Evolutionary conservation across 352 stramenopile species (phyloP), one percentile per base, ranked within the genome.

Genomic region (Blastocystis sp.): DNA sequence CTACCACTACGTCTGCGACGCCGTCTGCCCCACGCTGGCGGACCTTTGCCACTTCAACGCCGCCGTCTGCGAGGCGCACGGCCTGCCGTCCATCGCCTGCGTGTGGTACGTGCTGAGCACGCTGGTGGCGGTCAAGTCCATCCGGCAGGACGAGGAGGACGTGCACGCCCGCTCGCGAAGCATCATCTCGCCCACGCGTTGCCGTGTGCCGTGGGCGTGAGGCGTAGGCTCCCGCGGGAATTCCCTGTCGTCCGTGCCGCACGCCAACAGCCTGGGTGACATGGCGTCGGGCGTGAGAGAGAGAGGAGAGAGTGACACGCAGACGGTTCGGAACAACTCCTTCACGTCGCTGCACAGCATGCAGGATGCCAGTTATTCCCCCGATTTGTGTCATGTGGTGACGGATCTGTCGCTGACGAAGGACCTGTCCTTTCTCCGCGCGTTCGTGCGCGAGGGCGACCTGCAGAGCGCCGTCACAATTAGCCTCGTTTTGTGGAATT

Each of bases 401-500:
- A 38, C 61, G 34, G 40, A 81, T 7, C n/a, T 81, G 10, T 43
- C 54, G 19, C 11, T 84, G 3, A 21, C 65, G 3, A 43, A 84
- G 48, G 74, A 84, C 43, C 34, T 84, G 34, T 62, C 34, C 9
- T 84, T 84, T 43, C 40, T 84, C n/a, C 74, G 45, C 21, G 45
- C 52, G 17, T 63, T 84, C n/a, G 74, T 69, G n/a, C 4, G 24
- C 9, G 74, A 84, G 38, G 74, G 74, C n/a, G 74, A 84, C 54
- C n/a, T 84, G 4, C 74, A 84, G 24, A 57, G 28, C 9, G 74
- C 74, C 9, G 54, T 84, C 34, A 68, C 57, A 11, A 69, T 84
- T 34, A 45, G 45, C 21, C 52, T 52, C 24, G 74, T 84, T 28
- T 68, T 84, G 38, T 84, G 74, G 74, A 28, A 84, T n/a, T 84